Percentiles rank a stretch among this genome's conserved stretches.
These are phyloP conservation scores for Ophiostoma quercus DNA, from an alignment of 2,329 filamentous ascomycete genomes.

Conservation along the genomic window DNA sequence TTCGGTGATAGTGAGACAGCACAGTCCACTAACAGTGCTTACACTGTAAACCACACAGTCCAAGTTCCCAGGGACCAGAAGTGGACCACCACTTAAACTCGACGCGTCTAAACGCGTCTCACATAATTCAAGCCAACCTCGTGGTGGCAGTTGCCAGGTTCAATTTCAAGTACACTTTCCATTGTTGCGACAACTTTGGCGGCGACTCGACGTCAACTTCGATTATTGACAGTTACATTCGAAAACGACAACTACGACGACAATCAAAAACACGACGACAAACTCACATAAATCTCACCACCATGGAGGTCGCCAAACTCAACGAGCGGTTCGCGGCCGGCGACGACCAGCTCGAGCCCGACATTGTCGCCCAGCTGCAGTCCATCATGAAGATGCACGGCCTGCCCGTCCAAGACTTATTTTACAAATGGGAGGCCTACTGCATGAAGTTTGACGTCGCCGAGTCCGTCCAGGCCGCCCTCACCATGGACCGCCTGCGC, in stretches of 20 bases:
- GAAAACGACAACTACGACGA: not conserved
- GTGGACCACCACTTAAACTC: not conserved
- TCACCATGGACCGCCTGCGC: constrained; percentile 58
- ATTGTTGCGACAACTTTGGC: too few relatives aligned
- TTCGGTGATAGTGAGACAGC: too few relatives aligned
- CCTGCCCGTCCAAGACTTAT: constrained; percentile 77
- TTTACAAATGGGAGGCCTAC: constrained; percentile 99
- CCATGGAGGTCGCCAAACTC: constrained; percentile 42
- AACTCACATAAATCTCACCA: not conserved
- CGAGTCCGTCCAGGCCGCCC: constrained; percentile 65
- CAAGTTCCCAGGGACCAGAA: not conserved
- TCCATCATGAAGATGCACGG: constrained; percentile 82
- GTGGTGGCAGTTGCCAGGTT: not conserved
- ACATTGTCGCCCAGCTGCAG: constrained; percentile 74
- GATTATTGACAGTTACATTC: too few relatives aligned
- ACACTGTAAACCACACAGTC: too few relatives aligned
- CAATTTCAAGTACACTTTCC: too few relatives aligned
- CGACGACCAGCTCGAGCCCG: constrained; percentile 60
- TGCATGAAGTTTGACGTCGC: constrained; percentile 60
- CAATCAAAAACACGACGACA: not conserved
- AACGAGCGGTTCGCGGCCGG: constrained; percentile 51
- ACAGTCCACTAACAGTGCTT: too few relatives aligned
- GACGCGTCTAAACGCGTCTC: constrained; percentile 13
- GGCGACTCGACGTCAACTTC: too few relatives aligned
- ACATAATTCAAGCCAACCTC: not conserved